These are phyloP conservation scores for Cyclotella cryptica DNA, from an alignment of 108 stramenopile genomes.

Conservation along the genomic window DNA sequence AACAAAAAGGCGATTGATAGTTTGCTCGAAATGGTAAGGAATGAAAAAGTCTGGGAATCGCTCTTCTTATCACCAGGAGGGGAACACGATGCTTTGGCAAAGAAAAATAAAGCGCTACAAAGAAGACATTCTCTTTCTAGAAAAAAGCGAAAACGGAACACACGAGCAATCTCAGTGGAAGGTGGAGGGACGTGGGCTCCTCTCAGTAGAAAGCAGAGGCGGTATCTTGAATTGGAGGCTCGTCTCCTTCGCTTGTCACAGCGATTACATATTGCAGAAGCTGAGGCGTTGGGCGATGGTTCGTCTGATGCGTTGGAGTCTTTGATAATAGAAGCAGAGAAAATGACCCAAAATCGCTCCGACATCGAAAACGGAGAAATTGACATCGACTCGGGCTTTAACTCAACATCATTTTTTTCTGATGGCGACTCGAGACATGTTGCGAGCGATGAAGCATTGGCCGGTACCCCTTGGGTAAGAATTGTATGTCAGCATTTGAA, in stretches of 20 bases:
- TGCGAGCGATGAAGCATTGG: slow-evolving; percentile 35
- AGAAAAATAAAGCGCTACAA: slow-evolving; percentile 12
- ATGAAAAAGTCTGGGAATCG: slow-evolving; percentile 21
- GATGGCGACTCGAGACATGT: slow-evolving; percentile 9
- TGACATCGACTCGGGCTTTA: slow-evolving; percentile 18
- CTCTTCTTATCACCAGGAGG: neutral
- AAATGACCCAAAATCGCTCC: slow-evolving; percentile 13
- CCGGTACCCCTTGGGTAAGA: slow-evolving; percentile 42
- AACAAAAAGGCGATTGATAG: slow-evolving; percentile 21
- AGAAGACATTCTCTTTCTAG: neutral
- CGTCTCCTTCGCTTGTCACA: slow-evolving; percentile 73
- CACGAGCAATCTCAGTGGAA: slow-evolving; percentile 15
- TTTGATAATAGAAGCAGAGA: slow-evolving; percentile 28
- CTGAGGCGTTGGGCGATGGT: slow-evolving; percentile 47
- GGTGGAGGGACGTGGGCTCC: slow-evolving; percentile 45
- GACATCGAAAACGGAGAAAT: slow-evolving; percentile 43
- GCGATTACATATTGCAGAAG: slow-evolving; percentile 61
- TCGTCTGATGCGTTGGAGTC: slow-evolving; percentile 38
- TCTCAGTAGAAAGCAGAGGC: slow-evolving; percentile 59
- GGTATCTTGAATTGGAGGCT: slow-evolving; percentile 71
- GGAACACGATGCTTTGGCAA: neutral
- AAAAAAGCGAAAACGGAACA: neutral
- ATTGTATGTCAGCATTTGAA: slow-evolving; percentile 50
- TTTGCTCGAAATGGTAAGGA: slow-evolving; percentile 12
- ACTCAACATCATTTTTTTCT: neutral